Evolutionary conservation across 805 yeast species (phyloP).

Genomic region (Clavispora phyllophila): DNA sequence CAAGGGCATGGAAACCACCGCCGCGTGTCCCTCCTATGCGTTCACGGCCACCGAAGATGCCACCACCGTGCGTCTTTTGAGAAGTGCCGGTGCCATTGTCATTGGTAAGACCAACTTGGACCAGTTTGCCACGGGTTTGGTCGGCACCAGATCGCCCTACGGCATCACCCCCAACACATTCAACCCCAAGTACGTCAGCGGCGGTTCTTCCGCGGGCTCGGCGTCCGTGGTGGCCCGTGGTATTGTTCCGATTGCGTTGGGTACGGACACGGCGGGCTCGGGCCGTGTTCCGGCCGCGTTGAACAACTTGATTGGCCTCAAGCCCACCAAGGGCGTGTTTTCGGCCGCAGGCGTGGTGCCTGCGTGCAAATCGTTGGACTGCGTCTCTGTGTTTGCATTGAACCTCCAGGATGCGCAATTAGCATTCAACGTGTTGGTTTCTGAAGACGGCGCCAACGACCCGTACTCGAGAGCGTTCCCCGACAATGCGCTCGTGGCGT

Average conservation of each 20-base stretch:
- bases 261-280: slow-evolving; percentile 98
- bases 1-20: slow-evolving; percentile 77
- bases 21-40: slow-evolving; percentile 86
- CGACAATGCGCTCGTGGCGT: slow-evolving; percentile 53
- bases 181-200: slow-evolving; percentile 72
- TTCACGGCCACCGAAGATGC: slow-evolving; percentile 71
- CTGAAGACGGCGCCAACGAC: slow-evolving; percentile 62
- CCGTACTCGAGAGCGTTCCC: slow-evolving; percentile 81
- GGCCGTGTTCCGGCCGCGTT: slow-evolving; percentile 97
- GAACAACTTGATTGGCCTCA: slow-evolving; percentile 86
- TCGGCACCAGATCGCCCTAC: slow-evolving; percentile 92
- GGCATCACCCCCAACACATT: slow-evolving; percentile 85
- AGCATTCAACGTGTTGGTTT: slow-evolving; percentile 64
- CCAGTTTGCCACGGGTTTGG: slow-evolving; percentile 96
- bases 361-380: slow-evolving; percentile 91
- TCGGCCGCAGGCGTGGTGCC: slow-evolving; percentile 94
- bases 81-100: slow-evolving; percentile 87
- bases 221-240: slow-evolving; percentile 89
- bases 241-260: slow-evolving; percentile 80
- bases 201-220: slow-evolving; percentile 97
- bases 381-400: slow-evolving; percentile 81
- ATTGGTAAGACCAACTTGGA: slow-evolving; percentile 94
- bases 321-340: slow-evolving; percentile 86
- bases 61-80: slow-evolving; percentile 64
- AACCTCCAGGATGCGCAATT: slow-evolving; percentile 80